These are phyloP conservation scores for Cladosporium halotolerans DNA, from an alignment of 2,329 filamentous ascomycete genomes.

Conservation along the genomic window DNA sequence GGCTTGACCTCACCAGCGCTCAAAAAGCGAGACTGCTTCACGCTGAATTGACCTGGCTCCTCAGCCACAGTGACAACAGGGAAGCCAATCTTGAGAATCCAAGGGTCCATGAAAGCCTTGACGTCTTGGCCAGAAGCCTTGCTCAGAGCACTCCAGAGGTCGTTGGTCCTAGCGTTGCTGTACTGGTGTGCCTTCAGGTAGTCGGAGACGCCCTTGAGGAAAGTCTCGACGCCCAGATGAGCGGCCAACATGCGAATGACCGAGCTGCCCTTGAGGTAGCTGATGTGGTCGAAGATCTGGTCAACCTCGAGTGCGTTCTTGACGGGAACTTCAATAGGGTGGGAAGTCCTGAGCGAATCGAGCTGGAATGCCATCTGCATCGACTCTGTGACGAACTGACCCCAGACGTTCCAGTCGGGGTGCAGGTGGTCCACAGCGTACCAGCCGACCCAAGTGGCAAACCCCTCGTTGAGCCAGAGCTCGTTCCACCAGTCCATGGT, in stretches of 20 bases:
- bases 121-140: slow-evolving; percentile 85
- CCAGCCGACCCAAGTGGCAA: slow-evolving; percentile 98
- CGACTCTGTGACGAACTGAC: slow-evolving; percentile 91
- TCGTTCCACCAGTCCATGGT: slow-evolving; percentile 83
- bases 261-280: slow-evolving; percentile 92
- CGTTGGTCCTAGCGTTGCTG: slow-evolving; percentile 82
- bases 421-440: slow-evolving; percentile 84
- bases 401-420: slow-evolving; percentile 97
- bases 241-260: slow-evolving; percentile 93
- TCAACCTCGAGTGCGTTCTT: slow-evolving; percentile 91
- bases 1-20: slow-evolving; percentile 85
- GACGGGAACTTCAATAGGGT: slow-evolving; percentile 94
- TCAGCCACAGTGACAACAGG: slow-evolving; percentile 83
- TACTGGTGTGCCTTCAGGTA: slow-evolving; percentile 88
- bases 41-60: slow-evolving; percentile 70
- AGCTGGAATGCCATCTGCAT: slow-evolving; percentile 87
- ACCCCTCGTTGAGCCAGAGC: slow-evolving; percentile 91
- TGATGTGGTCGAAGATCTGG: slow-evolving; percentile 96
- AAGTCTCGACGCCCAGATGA: slow-evolving; percentile 79
- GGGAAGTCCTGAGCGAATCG: slow-evolving; percentile 83
- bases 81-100: slow-evolving; percentile 94
- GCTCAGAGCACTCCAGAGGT: slow-evolving; percentile 82
- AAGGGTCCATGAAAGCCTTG: slow-evolving; percentile 79
- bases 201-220: slow-evolving; percentile 80
- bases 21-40: slow-evolving; percentile 85